Base-by-base conservation (phyloP, 345 rosid genomes). In the Gossypium mustelinum region DNA sequence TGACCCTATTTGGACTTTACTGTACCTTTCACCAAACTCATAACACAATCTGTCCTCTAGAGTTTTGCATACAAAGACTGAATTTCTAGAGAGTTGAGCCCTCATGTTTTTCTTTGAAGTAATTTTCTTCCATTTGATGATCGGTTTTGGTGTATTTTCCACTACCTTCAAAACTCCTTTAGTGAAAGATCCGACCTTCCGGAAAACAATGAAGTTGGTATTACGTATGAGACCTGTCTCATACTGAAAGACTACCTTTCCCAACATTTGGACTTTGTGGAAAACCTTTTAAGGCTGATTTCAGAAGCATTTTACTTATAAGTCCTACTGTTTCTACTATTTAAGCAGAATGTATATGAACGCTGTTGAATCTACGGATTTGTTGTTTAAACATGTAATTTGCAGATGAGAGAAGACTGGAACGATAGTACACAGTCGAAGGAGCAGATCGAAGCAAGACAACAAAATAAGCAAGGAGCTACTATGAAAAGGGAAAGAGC, bases 401-500 rank as follows among this genome's bases (percentile, higher is more conserved):
- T 39, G 77, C 81, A 86, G 91, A 75, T 82, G 70, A 84, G 79
- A 82, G 93, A 84, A 77, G 86, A 84, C 41, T 95, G 98, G 98
- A 71, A 89, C 70, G 86, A 82, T 75, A 93, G 96, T 73, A 64
- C 77, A 27, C 67, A 82, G 82, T 95, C 98, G 0, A 89, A 82
- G 82, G 97, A 91, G 82, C 87, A 88, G 79, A 76, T 89, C 45
- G 91, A 93, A 84, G 88, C 88, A 59, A 90, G 79, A 71, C 82
- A 84, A 76, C 79, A 84, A 60, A 74, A 70, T 81, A 90, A 76
- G 80, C 92, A 87, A 71, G 93, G 89, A 76, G 98, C 97, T 22
- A 87, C 98, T 11, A 73, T 86, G 90, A 91, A 94, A 86, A 82
- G 99, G 82, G 99, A 95, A 76, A 88, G 89, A 72, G 93, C 99